Percentiles rank a stretch among this genome's conserved stretches.
Evolutionary conservation across 2,329 filamentous ascomycete genomes (phyloP).

Genomic region (Didymella arachidicola): DNA sequence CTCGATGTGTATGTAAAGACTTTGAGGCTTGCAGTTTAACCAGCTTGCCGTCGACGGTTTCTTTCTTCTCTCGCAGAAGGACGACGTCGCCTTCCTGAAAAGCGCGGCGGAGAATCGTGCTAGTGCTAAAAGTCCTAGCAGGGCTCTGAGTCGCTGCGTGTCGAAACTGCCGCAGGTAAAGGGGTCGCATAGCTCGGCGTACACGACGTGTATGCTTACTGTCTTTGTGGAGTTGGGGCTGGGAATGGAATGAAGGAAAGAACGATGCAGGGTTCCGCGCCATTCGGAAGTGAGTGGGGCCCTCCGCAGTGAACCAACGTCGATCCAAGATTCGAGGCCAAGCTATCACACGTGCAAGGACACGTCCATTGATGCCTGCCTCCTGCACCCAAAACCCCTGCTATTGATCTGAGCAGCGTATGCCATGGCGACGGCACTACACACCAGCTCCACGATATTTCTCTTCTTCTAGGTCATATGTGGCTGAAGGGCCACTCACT

Average conservation of each 20-base stretch:
- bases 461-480: slow-evolving; percentile 18
- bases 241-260: slow-evolving; percentile 11
- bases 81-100: slow-evolving; percentile 52
- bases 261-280: slow-evolving; percentile 20
- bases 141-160: slow-evolving; percentile 8
- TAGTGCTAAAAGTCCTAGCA: slow-evolving; percentile 32
- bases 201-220: background rate
- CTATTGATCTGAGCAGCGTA: slow-evolving; percentile 1
- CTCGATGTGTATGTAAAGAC: slow-evolving; percentile 55
- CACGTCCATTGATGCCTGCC: slow-evolving; percentile 19
- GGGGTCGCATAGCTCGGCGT: slow-evolving; percentile 32
- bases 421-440: slow-evolving; percentile 27
- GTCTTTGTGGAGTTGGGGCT: background rate
- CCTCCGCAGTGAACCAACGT: slow-evolving; percentile 22
- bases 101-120: slow-evolving; percentile 27
- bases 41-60: slow-evolving; percentile 50
- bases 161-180: slow-evolving; percentile 18
- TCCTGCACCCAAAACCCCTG: slow-evolving; percentile 7
- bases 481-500: slow-evolving; percentile 18
- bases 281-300: slow-evolving; percentile 11
- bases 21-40: slow-evolving; percentile 50
- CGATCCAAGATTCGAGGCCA: slow-evolving; percentile 32
- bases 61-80: slow-evolving; percentile 52
- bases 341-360: slow-evolving; percentile 26
- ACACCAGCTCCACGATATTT: slow-evolving; percentile 2